These are phyloP conservation scores for Podospora fimiseda DNA, from an alignment of 495 filamentous ascomycete species.

Conservation along the genomic window DNA sequence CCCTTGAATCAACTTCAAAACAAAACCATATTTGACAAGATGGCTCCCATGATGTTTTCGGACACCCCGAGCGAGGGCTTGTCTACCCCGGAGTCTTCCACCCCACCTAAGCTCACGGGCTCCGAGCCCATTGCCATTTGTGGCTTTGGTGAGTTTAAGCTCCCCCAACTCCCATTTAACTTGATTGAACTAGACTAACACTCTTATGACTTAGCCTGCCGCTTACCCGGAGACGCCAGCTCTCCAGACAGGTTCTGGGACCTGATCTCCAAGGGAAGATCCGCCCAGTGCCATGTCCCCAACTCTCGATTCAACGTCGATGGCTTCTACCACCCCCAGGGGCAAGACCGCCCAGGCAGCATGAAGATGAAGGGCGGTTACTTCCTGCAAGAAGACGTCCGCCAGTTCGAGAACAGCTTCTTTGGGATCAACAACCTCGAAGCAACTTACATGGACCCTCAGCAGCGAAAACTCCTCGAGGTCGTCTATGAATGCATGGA, in stretches of 20 bases:
- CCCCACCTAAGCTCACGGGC: no score
- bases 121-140: no score
- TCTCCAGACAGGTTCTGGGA: slow-evolving; percentile 29
- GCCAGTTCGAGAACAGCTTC: slow-evolving; percentile 31
- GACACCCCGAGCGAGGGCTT: no score
- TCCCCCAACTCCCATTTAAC: no score
- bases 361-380: slow-evolving; percentile 9
- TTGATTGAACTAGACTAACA: no score
- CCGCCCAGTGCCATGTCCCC: slow-evolving; percentile 17
- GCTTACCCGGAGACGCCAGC: slow-evolving; percentile 18
- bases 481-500: slow-evolving; percentile 36
- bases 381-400: slow-evolving; percentile 9
- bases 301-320: slow-evolving; percentile 16
- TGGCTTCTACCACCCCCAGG: slow-evolving; percentile 15
- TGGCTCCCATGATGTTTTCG: no score
- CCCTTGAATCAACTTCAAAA: no score
- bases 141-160: no score
- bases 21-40: no score
- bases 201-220: no score
- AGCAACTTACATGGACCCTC: slow-evolving; percentile 28
- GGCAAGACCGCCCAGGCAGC: no score
- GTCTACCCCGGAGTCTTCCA: no score
- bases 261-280: slow-evolving; percentile 21
- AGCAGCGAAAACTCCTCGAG: slow-evolving; percentile 30
- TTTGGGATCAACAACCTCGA: slow-evolving; percentile 37